Percentiles rank a stretch among this genome's conserved stretches.
phyloP scores from a whole-genome alignment of 2,329 filamentous ascomycete genomes.

The Epicoccum nigrum region DNA sequence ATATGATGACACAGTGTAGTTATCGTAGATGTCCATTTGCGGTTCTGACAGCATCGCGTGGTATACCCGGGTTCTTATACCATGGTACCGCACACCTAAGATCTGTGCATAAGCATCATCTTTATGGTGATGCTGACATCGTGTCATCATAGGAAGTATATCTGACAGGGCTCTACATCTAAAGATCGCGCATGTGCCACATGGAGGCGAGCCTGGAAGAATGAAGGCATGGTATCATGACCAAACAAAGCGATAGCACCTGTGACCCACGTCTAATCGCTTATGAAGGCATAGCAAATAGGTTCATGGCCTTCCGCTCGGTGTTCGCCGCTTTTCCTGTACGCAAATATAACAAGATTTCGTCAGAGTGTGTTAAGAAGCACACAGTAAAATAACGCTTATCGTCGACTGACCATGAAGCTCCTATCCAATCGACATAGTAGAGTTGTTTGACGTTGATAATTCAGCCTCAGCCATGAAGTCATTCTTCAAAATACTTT shows the following conservation, averaged over 20 bases:
- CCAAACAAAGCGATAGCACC: neutral
- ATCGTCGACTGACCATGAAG: too few relatives aligned
- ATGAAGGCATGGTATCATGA: neutral
- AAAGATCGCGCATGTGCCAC: neutral
- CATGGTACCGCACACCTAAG: slow-evolving; percentile 2
- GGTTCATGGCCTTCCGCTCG: neutral
- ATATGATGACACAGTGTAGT: slow-evolving; percentile 9
- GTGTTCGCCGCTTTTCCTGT: too few relatives aligned
- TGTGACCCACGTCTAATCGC: too few relatives aligned
- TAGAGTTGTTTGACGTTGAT: too few relatives aligned
- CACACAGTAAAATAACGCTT: too few relatives aligned
- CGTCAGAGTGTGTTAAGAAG: too few relatives aligned
- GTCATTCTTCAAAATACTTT: too few relatives aligned
- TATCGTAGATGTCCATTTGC: slow-evolving; percentile 11
- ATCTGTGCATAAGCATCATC: slow-evolving; percentile 2
- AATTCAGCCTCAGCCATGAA: too few relatives aligned
- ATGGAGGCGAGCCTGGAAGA: neutral
- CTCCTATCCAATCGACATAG: too few relatives aligned
- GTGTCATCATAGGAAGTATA: neutral
- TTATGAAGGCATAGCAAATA: too few relatives aligned
- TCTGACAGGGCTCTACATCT: neutral
- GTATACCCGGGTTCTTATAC: slow-evolving; percentile 8
- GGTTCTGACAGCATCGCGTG: slow-evolving; percentile 12
- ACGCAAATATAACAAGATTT: too few relatives aligned
- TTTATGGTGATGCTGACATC: neutral